Percentiles rank a stretch among this genome's conserved stretches.
Conservation (phyloP, 1,284 basidiomycete genomes). For the Papiliotrema terrestris region DNA sequence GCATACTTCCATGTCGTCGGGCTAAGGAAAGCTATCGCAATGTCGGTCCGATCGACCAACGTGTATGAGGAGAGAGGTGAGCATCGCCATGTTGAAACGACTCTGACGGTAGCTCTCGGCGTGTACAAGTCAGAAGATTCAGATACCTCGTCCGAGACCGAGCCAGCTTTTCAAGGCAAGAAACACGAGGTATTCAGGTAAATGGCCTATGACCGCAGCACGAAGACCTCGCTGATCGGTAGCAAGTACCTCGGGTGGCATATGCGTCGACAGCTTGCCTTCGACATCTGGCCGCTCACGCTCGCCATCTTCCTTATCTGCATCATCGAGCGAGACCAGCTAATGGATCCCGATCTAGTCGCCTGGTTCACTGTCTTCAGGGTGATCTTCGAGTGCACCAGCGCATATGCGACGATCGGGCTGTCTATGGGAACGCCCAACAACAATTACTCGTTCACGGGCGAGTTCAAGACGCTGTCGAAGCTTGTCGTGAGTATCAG, state of each 20-base stretch:
- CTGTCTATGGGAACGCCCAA: conserved; percentile 33
- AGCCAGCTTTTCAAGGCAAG: conserved; percentile 21
- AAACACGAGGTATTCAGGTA: conserved; percentile 26
- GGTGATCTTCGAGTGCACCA: conserved; percentile 38
- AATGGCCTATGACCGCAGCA: background rate
- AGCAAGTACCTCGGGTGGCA: conserved; percentile 40
- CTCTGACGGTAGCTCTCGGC: conserved; percentile 19
- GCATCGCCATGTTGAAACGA: background rate
- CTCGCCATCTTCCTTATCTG: conserved; percentile 31
- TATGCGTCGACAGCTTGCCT: conserved; percentile 35
- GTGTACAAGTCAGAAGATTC: conserved; percentile 22
- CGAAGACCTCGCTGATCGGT: background rate
- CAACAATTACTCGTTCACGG: conserved; percentile 39
- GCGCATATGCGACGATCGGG: conserved; percentile 34
- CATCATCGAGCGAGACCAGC: conserved; percentile 30
- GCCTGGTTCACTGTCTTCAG: conserved; percentile 31
- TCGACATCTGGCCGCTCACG: conserved; percentile 40
- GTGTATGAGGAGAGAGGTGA: conserved; percentile 39
- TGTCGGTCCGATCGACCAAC: conserved; percentile 39
- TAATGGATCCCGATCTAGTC: conserved; percentile 20
- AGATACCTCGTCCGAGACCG: conserved; percentile 14
- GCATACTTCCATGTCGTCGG: background rate
- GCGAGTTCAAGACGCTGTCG: conserved; percentile 34
- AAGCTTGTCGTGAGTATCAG: conserved; percentile 37
- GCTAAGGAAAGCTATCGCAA: conserved; percentile 24